Evolutionary conservation across 2,329 filamentous ascomycete genomes (phyloP), one percentile per base, ranked within the genome.

Genomic region (Seiridium unicorne): DNA sequence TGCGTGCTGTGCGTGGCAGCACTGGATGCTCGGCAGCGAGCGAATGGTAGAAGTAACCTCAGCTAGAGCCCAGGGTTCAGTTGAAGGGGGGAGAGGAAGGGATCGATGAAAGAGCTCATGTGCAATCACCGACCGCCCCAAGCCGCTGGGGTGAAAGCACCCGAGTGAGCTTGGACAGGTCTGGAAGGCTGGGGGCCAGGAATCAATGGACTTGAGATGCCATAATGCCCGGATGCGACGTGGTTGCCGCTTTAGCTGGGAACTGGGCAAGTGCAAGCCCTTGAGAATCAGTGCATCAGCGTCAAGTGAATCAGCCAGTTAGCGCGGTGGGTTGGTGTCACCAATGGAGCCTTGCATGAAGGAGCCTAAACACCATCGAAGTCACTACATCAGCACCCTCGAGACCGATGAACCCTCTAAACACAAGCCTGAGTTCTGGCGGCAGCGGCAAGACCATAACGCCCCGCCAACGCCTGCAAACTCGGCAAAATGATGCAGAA

Each of bases 281-380:
- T 51, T 32, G 48, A 35, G 11, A 51, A 26, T 34, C 47, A 58
- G 57, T 44, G 57, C 48, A 40, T n/a, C 57, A 53, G 48, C 46
- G 35, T 40, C 55, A 44, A n/a, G 35, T n/a, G 32, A 51, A 58
- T 51, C 55, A 58, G 57, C 57, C 49, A 59, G 47, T 59, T 34
- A 59, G 35, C 57, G 57, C 44, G 18, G 57, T 35, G 10, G 38
- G 40, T 31, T 40, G 36, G 57, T 47, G 31, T 36, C 57, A 54
- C 57, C 44, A 34, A 58, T 58, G 55, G 55, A 58, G 46, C 55
- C 55, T 35, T 58, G 55, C 55, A 58, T 58, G 44, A 58, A 36
- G 11, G 26, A 32, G 55, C 55, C 55, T 51, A 40, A 59, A 54
- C 57, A 54, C 57, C 57, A 53, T 38, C 11, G 54, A 53, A 58